Percentiles rank a stretch among this genome's conserved stretches.
These are phyloP conservation scores for Lactarius vividus DNA, from an alignment of 768 basidiomycete species.

Conservation along the genomic window DNA sequence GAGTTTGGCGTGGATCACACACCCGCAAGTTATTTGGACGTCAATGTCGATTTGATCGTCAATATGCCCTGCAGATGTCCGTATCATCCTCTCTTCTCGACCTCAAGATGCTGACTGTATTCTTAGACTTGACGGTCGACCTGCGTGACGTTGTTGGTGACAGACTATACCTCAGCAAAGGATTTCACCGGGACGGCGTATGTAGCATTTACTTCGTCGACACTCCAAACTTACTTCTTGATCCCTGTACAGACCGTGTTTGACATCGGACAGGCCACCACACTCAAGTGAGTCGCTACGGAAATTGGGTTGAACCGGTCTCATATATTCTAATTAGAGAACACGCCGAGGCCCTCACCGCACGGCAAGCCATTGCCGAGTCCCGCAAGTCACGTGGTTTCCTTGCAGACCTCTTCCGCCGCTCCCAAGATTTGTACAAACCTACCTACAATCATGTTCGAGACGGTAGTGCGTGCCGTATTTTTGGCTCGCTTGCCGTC, in stretches of 20 bases:
- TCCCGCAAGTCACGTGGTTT: slow-evolving; percentile 74
- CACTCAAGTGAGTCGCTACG: slow-evolving; percentile 45
- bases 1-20: slow-evolving; percentile 83
- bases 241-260: slow-evolving; percentile 59
- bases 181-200: slow-evolving; percentile 83
- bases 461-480: slow-evolving; percentile 77
- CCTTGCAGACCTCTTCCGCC: slow-evolving; percentile 55
- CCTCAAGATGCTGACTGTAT: slow-evolving; percentile 4
- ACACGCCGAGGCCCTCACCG: slow-evolving; percentile 65
- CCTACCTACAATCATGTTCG: slow-evolving; percentile 71
- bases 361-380: slow-evolving; percentile 64
- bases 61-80: slow-evolving; percentile 91
- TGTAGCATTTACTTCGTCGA: slow-evolving; percentile 29
- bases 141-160: slow-evolving; percentile 93
- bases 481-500: slow-evolving; percentile 77
- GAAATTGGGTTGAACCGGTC: slow-evolving; percentile 26
- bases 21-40: slow-evolving; percentile 58
- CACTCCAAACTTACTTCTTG: slow-evolving; percentile 5
- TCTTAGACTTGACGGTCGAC: slow-evolving; percentile 78
- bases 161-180: slow-evolving; percentile 75
- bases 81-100: slow-evolving; percentile 34
- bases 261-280: slow-evolving; percentile 76
- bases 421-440: slow-evolving; percentile 47
- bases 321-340: slow-evolving; percentile 40
- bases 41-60: slow-evolving; percentile 92